Evolutionary conservation across 2,329 filamentous ascomycete genomes (phyloP), one percentile per base, ranked within the genome.

Genomic region (Emmonsia crescens): DNA sequence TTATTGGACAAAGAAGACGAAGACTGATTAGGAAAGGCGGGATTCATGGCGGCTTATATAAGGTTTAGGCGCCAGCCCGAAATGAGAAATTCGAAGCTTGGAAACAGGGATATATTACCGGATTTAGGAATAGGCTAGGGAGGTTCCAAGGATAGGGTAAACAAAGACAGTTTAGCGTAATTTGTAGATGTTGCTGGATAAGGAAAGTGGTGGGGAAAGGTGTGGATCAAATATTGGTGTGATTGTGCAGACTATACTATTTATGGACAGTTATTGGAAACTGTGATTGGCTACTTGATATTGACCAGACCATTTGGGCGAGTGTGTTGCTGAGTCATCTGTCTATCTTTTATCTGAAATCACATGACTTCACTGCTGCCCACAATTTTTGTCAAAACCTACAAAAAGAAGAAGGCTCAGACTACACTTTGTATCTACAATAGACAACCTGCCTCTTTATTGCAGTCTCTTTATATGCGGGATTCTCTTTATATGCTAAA

Each of bases 161-260:
- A 21, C 29, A 36, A 40, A 33, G 3, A 24, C 24, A 24, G 56
- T 48, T 33, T 58, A 58, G 56, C 27, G 38, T 24, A 12, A 5
- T 33, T n/a, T 33, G 3, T 8, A 33, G 16, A 3, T n/a, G n/a
- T 12, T 10, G 56, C 27, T 33, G 16, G 5, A 48, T 46, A 42
- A 12, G 38, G 55, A 42, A 64, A 64, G 65, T 68, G 66, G 68
- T 68, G 62, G 49, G 44, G 55, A 51, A 36, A 59, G 42, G 36
- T 14, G 36, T 38, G 27, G 27, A 31, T 29, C 16, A 33, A 29
- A 14, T 40, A 3, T 46, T 27, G 49, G 9, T n/a, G 24, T 14
- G 49, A n/a, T n/a, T n/a, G 49, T 16, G 9, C 49, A 31, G 21
- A 19, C 24, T 40, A 57, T 31, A 9, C 27, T 21, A 6, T 46